phyloP scores from a whole-genome alignment of 2,329 filamentous ascomycete genomes.

The Curvularia hawaiiensis region DNA sequence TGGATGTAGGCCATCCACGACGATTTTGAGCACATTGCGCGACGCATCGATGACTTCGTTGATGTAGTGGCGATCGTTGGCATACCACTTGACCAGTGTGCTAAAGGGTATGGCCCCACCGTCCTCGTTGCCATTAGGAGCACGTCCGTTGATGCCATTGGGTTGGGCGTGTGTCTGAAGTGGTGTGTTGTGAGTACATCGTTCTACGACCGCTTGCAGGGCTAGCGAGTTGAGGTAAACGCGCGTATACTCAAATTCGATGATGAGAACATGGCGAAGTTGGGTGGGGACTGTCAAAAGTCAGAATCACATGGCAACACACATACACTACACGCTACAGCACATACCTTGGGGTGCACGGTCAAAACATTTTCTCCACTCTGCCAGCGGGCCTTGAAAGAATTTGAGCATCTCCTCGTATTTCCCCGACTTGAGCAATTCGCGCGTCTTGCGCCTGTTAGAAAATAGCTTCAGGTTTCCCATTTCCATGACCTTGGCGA shows the following conservation, averaged over 20 bases:
- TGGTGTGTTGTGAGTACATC: conserved; percentile 77
- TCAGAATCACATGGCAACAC: conserved; percentile 21
- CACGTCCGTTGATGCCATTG: conserved; percentile 27
- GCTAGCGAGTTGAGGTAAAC: conserved; percentile 95
- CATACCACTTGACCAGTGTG: conserved; percentile 57
- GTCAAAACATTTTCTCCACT: conserved; percentile 85
- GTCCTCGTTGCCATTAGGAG: conserved; percentile 32
- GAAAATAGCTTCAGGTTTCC: conserved; percentile 89
- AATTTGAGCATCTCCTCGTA: conserved; percentile 82
- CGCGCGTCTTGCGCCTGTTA: conserved; percentile 84
- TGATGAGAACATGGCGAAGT: conserved; percentile 78
- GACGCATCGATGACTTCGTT: conserved; percentile 77
- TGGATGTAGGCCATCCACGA: conserved; percentile 76
- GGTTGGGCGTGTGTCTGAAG: conserved; percentile 43
- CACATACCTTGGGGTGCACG: conserved; percentile 61
- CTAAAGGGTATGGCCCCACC: conserved; percentile 53
- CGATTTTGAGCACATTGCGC: conserved; percentile 75
- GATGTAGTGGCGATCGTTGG: conserved; percentile 66
- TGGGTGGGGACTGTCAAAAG: conserved; percentile 56
- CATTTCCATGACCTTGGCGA: conserved; percentile 89
- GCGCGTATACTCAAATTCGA: conserved; percentile 94
- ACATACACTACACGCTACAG: too few species aligned
- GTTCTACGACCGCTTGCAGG: conserved; percentile 91
- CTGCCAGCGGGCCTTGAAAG: conserved; percentile 76
- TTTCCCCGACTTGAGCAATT: conserved; percentile 82